These are phyloP conservation scores for Peniophora sp. DNA, from an alignment of 1,284 basidiomycete genomes.

Conservation along the genomic window DNA sequence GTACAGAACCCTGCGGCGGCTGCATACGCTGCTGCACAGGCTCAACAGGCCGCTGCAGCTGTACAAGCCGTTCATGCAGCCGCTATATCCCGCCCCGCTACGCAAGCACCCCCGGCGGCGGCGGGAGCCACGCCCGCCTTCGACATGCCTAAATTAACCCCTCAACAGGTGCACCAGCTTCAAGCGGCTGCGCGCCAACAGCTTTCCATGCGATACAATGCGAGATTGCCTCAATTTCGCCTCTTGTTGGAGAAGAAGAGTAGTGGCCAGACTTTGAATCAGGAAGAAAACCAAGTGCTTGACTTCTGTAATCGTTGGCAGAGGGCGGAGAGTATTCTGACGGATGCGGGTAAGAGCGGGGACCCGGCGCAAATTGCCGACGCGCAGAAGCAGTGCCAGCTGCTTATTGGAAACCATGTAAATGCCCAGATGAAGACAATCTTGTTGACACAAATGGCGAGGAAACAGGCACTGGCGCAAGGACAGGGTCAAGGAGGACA, in stretches of 20 bases:
- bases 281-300: not conserved
- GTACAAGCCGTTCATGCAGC: not conserved
- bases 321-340: not conserved
- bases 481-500: constrained; percentile 14
- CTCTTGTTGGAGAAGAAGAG: no score
- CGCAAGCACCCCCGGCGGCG: not conserved
- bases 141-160: constrained; percentile 5
- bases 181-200: not conserved
- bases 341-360: not conserved
- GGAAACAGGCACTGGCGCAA: constrained; percentile 8
- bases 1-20: constrained; percentile 1
- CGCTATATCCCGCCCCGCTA: not conserved
- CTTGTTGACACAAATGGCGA: constrained; percentile 8
- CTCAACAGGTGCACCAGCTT: not conserved
- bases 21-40: not conserved
- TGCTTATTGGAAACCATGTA: constrained; percentile 5
- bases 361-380: not conserved
- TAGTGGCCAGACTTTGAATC: not conserved
- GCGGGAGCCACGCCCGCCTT: not conserved
- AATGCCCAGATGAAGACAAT: constrained; percentile 5
- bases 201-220: not conserved
- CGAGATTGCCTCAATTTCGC: not conserved
- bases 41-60: not conserved
- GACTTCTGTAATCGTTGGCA: not conserved
- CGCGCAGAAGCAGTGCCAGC: constrained; percentile 10